Conservation (phyloP, 192 early-diverging fungal species). For the Dissophora globulifera region DNA sequence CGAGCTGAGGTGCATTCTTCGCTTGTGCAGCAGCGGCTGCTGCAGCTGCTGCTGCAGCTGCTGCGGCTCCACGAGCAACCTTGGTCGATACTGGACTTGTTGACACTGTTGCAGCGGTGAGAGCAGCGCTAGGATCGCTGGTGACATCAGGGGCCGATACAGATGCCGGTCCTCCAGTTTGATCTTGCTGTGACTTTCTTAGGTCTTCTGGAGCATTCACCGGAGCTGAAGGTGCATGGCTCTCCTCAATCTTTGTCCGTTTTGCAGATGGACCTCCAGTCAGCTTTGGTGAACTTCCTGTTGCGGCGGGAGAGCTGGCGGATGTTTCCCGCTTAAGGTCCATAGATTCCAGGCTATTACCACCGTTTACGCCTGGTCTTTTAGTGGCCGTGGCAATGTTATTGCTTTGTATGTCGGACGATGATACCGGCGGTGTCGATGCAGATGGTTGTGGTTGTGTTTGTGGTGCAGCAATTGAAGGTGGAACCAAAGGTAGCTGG, state of each 20-base stretch:
- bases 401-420: conserved; percentile 1
- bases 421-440: background rate
- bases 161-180: background rate
- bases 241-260: conserved; percentile 35
- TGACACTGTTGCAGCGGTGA: background rate
- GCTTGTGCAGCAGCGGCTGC: background rate
- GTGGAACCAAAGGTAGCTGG: conserved; percentile 48
- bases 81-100: background rate
- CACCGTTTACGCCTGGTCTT: conserved; percentile 12
- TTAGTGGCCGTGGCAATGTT: background rate
- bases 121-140: background rate
- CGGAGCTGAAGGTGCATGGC: background rate
- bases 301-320: conserved; percentile 37
- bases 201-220: conserved; percentile 3
- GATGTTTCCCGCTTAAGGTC: conserved; percentile 47
- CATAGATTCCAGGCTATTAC: conserved; percentile 4
- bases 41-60: no score
- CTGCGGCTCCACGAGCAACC: background rate
- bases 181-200: conserved; percentile 8
- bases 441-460: background rate
- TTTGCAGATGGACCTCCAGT: conserved; percentile 25
- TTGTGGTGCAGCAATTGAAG: background rate
- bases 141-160: background rate
- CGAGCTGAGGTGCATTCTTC: conserved; percentile 1
- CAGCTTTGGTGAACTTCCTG: conserved; percentile 35